Evolutionary conservation across 1,284 basidiomycete species (phyloP), one percentile per base, ranked within the genome.

Genomic region (Dichomitus squalens): DNA sequence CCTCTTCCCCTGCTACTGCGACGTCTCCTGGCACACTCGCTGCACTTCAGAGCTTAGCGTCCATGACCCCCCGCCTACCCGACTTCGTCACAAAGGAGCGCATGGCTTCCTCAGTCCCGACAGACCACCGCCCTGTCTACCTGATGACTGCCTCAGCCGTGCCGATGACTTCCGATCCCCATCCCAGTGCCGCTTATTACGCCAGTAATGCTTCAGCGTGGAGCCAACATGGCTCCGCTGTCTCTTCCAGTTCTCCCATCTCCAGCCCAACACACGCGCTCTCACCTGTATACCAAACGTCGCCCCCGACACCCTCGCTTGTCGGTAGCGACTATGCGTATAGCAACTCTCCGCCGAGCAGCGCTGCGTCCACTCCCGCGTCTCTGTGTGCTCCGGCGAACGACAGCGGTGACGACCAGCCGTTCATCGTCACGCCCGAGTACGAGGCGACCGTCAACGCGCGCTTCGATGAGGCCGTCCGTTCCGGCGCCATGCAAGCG

Each of bases 371-470:
- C 7, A 62, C 35, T 36, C 35, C 66, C 20, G 61, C 63, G 12
- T 54, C 53, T 33, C 39, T 64, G 21, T 46, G 64, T 18, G 63
- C 62, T 20, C 53, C 57, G 35, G 52, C 47, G 7, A 49, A 33
- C 9, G 63, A 64, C 31, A 65, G 62, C 43, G 41, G 49, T 7
- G 69, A 67, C 49, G 66, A 72, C 61, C 68, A 68, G 64, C 70
- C 70, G 48, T 72, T 72, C 62, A 59, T 72, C 29, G 64, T 72
- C 40, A 65, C 69, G 41, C 63, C 68, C 27, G 70, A 72, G 57
- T 69, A 68, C 61, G 68, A 70, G 59, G 70, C 69, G 38, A 56
- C 66, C 21, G 69, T 68, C 12, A 65, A 69, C 55, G 69, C 69
- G 18, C 60, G 61, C 34, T 69, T 68, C 57, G 68, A 61, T 40